Base-by-base conservation (phyloP, 768 basidiomycete genomes). In the Kwoniella dejecticola region DNA sequence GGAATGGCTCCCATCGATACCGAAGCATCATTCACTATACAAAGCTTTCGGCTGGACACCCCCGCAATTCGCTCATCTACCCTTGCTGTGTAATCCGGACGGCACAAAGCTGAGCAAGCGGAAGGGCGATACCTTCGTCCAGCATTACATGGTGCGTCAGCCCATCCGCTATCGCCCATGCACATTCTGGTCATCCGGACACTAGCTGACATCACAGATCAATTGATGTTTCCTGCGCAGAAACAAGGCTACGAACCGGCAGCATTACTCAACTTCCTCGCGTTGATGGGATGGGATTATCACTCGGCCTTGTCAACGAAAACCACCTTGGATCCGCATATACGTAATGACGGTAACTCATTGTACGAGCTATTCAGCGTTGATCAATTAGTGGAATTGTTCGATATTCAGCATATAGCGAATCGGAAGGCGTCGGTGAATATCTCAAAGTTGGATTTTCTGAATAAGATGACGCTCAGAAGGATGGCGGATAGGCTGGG, bases 1-100 rank as follows among this genome's bases (percentile, higher is more conserved):
- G 89, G 96, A 98, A 84, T 99, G 96, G 96, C 82, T 97, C 11
- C 87, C 91, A 2, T 97, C 94, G 1, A 84, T 94, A 19, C 90
- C 92, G 0, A 83, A 96, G 19, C 96, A 99, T 76, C 83, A 95
- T 4, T 89, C 91, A 65, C 81, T 98, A 23, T 98, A 98, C 71
- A 84, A 88, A 1, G 86, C 86, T 5, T 84, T 99, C 21, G 83
- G 83, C 0, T 81, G 92, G 44, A 72, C 80, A 7, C 83, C 87
- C 0, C 96, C 96, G 0, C 80, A 85, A 66, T 99, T 93, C 68
- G 95, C 88, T 0, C 96, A 99, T 75, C 82, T 98, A 2, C 95
- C 96, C 0, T 83, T 98, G 33, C 82, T 99, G 1, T 82, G 96
- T 26, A 97, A 98, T 68, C 81, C 87, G 0, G 91, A 97, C 75